Conservation (phyloP, 164 flowering plant genomes). For the Magnolia sinica region DNA sequence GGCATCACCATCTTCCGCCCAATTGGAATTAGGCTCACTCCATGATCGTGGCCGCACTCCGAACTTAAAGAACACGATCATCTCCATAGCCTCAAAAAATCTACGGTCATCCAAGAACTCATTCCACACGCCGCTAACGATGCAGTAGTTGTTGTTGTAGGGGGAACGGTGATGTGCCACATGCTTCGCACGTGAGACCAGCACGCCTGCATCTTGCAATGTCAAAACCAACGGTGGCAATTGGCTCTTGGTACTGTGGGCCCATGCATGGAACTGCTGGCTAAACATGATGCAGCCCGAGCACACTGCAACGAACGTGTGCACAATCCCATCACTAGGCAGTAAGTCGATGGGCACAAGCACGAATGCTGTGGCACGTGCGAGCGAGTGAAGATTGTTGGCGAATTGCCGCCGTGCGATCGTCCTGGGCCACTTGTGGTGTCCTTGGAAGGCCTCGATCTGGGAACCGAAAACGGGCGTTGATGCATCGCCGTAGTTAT, state of each 20-base stretch:
- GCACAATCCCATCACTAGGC: conserved; percentile 29
- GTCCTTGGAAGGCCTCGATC: conserved; percentile 84
- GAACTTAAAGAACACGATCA: conserved; percentile 57
- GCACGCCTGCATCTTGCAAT: conserved; percentile 63
- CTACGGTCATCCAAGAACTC: conserved; percentile 52
- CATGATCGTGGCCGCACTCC: conserved; percentile 82
- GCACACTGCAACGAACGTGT: conserved; percentile 51
- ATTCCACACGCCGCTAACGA: conserved; percentile 87
- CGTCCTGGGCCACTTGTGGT: conserved; percentile 78
- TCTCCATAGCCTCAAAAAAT: conserved; percentile 70
- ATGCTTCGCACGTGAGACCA: conserved; percentile 64
- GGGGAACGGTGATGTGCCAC: conserved; percentile 73
- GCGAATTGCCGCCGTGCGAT: conserved; percentile 78
- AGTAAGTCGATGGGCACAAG: conserved; percentile 52
- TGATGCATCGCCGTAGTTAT: conserved; percentile 70
- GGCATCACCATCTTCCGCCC: conserved; percentile 45
- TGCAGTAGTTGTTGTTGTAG: conserved; percentile 79
- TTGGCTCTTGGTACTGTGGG: conserved; percentile 70
- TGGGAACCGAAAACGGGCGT: conserved; percentile 72
- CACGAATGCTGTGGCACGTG: conserved; percentile 40
- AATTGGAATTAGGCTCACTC: conserved; percentile 61
- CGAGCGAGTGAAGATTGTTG: conserved; percentile 68
- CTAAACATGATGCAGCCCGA: conserved; percentile 83
- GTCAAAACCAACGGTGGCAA: conserved; percentile 61
- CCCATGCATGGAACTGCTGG: conserved; percentile 97